These are phyloP conservation scores for Seiridium unicorne DNA, from an alignment of 2,329 filamentous ascomycete species.

Conservation along the genomic window DNA sequence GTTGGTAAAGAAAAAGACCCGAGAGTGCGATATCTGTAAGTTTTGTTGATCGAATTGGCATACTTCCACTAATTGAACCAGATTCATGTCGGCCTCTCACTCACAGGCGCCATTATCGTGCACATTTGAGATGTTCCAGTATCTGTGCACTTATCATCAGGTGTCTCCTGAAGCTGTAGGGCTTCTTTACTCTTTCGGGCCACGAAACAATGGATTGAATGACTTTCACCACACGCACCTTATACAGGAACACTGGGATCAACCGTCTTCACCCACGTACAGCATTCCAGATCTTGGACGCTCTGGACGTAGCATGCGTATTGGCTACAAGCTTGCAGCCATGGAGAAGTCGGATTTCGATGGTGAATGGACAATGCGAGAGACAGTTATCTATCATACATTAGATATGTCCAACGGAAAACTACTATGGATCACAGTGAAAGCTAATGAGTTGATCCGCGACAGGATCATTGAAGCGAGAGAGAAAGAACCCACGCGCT, in stretches of 20 bases:
- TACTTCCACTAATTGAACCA: not conserved
- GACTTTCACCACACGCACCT: not conserved
- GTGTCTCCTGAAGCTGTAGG: not conserved
- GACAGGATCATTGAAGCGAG: not conserved
- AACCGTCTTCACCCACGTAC: not conserved
- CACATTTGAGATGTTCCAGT: not conserved
- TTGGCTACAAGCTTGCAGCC: not conserved
- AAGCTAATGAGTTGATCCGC: not conserved
- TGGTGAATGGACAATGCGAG: not conserved
- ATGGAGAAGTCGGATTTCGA: not conserved
- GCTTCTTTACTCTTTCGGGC: not conserved
- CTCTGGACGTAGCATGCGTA: not conserved
- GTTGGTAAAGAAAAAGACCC: not conserved
- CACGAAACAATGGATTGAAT: not conserved
- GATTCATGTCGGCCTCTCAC: not conserved
- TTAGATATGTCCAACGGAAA: not conserved
- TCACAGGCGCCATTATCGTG: not conserved
- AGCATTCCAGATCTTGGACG: not conserved
- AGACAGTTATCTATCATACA: not conserved
- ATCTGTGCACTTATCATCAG: not conserved
- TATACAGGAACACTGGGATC: not conserved
- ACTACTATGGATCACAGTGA: not conserved
- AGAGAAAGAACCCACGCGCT: not conserved
- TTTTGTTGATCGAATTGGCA: not conserved
- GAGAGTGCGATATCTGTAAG: not conserved